Percentiles rank a stretch among this genome's conserved stretches.
Conservation (phyloP, 176 grass and related monocot species). For the Elymus sibiricus region DNA sequence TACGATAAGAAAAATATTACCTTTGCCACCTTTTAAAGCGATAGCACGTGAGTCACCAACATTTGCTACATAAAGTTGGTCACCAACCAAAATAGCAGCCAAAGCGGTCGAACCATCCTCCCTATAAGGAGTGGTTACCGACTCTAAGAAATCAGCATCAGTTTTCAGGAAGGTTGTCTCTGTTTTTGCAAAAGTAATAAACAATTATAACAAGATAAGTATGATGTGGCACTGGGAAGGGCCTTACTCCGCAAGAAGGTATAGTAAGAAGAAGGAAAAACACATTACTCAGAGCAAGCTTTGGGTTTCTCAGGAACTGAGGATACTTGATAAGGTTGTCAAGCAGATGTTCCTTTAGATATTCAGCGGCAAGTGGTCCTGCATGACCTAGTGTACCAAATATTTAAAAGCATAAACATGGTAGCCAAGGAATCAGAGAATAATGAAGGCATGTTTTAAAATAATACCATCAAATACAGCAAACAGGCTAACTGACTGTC, state of each 20-base stretch:
- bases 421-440: background rate
- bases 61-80: constrained; percentile 79
- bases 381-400: constrained; percentile 65
- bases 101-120: constrained; percentile 94
- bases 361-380: constrained; percentile 66
- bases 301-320: constrained; percentile 68
- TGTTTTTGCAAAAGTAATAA: constrained; percentile 34
- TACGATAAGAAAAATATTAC: constrained; percentile 23
- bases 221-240: constrained; percentile 11
- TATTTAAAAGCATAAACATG: background rate
- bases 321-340: constrained; percentile 82
- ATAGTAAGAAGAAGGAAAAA: constrained; percentile 15
- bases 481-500: constrained; percentile 56
- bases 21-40: constrained; percentile 63
- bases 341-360: constrained; percentile 84
- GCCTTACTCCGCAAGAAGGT: constrained; percentile 2
- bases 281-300: constrained; percentile 76
- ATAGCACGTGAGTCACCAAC: constrained; percentile 91
- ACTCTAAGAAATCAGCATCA: constrained; percentile 71
- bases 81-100: constrained; percentile 62
- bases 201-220: constrained; percentile 15
- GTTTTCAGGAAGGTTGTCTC: constrained; percentile 62
- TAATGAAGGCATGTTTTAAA: constrained; percentile 17
- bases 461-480: constrained; percentile 85
- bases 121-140: constrained; percentile 51